Conservation (phyloP, 805 yeast species). For the Clavispora phyllophila region DNA sequence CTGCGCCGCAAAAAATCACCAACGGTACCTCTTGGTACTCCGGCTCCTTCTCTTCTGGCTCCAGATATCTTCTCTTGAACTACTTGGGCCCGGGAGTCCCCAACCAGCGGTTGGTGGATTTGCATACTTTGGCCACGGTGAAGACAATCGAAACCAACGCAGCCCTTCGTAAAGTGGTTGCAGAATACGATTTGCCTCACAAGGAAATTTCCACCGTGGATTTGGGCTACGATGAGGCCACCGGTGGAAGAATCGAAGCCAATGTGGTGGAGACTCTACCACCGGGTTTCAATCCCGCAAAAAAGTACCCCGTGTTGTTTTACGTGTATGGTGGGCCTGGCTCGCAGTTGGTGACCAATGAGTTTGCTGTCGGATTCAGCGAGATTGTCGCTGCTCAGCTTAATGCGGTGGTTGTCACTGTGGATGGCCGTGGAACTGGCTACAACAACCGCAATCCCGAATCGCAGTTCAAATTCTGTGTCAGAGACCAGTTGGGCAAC, state of each 20-base stretch:
- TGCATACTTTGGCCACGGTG: conserved; percentile 25
- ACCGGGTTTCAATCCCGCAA: conserved; percentile 53
- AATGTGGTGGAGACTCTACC: conserved; percentile 79
- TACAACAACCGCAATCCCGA: conserved; percentile 56
- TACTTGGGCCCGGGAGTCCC: conserved; percentile 81
- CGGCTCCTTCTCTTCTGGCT: conserved; percentile 75
- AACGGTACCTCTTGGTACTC: conserved; percentile 57
- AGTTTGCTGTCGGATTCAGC: conserved; percentile 60
- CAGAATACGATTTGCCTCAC: conserved; percentile 53
- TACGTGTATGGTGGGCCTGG: conserved; percentile 96
- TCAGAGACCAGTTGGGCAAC: conserved; percentile 76
- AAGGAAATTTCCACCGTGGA: conserved; percentile 48
- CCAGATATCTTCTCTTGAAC: conserved; percentile 63
- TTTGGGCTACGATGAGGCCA: conserved; percentile 45
- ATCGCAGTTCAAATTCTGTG: conserved; percentile 61
- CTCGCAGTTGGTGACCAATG: conserved; percentile 71
- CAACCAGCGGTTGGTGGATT: conserved; percentile 60
- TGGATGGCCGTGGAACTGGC: conserved; percentile 97
- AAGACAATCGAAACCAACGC: conserved; percentile 46
- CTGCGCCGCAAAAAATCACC: conserved; percentile 28
- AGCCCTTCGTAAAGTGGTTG: conserved; percentile 33
- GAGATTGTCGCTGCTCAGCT: conserved; percentile 72
- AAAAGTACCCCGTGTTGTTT: conserved; percentile 80
- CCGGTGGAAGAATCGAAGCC: conserved; percentile 42
- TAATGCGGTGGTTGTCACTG: conserved; percentile 84